phyloP scores from a whole-genome alignment of 179 eudicot species.

The Actinidia arguta region DNA sequence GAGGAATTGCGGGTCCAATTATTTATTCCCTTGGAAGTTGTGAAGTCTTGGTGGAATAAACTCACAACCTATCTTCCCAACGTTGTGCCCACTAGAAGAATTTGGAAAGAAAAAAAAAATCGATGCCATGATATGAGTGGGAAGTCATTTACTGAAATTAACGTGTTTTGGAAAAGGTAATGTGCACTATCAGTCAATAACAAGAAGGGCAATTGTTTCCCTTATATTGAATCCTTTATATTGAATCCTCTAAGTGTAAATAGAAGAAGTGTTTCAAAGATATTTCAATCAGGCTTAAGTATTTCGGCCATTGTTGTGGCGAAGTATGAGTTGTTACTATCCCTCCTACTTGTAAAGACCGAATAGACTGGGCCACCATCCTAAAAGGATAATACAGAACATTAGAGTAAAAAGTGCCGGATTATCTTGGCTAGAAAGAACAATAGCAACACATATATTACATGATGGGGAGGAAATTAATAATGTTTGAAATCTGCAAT shows the following conservation, averaged over 20 bases:
- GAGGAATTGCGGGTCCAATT: constrained; percentile 44
- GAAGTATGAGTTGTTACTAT: too few relatives aligned
- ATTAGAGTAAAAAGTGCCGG: too few relatives aligned
- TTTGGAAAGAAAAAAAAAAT: too few relatives aligned
- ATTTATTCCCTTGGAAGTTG: constrained; percentile 38
- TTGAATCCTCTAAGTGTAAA: constrained; percentile 45
- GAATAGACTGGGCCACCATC: too few relatives aligned
- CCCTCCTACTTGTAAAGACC: too few relatives aligned
- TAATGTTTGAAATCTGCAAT: too few relatives aligned
- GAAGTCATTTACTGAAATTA: neutral
- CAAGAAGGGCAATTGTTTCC: constrained; percentile 54
- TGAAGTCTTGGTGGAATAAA: constrained; percentile 37
- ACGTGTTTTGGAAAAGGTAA: neutral
- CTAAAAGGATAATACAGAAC: too few relatives aligned
- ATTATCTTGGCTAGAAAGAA: too few relatives aligned
- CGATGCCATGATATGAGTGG: neutral
- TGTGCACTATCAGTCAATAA: constrained; percentile 26
- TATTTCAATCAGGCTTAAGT: neutral
- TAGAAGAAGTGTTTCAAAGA: constrained; percentile 48
- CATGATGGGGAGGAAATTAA: too few relatives aligned
- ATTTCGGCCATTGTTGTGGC: too few relatives aligned
- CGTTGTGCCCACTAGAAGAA: constrained; percentile 44
- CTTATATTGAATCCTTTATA: constrained; percentile 45
- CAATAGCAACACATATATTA: too few relatives aligned
- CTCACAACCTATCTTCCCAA: constrained; percentile 51